Evolutionary conservation across 805 yeast genomes (phyloP).

Genomic region (Starmera dryadoides): DNA sequence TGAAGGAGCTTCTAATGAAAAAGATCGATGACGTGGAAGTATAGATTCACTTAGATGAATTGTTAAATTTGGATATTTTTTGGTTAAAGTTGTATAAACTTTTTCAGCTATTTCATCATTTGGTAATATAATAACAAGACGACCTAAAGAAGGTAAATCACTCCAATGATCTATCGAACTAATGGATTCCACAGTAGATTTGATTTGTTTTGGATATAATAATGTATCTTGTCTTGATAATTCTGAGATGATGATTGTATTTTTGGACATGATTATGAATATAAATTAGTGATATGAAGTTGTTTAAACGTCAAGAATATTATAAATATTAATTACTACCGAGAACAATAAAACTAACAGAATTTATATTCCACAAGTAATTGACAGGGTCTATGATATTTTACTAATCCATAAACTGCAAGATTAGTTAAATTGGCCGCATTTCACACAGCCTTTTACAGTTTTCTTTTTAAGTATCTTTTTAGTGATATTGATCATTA

Average conservation of each 20-base stretch:
- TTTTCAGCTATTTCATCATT: constrained; percentile 18
- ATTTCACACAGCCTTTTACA: too few species aligned
- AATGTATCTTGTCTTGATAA: constrained; percentile 14
- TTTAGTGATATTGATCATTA: too few species aligned
- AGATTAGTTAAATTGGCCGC: too few species aligned
- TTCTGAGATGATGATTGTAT: constrained; percentile 17
- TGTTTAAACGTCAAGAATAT: too few species aligned
- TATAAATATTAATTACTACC: too few species aligned
- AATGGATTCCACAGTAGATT: constrained; percentile 4
- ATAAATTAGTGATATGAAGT: too few species aligned
- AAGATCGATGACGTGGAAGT: constrained; percentile 21
- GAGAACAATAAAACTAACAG: too few species aligned
- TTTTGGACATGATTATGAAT: constrained; percentile 1
- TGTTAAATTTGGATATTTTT: constrained; percentile 16
- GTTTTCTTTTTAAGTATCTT: too few species aligned
- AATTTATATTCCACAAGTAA: too few species aligned
- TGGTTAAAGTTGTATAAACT: constrained; percentile 16
- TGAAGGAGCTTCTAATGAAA: constrained; percentile 14
- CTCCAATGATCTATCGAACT: constrained; percentile 18
- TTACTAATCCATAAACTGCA: too few species aligned
- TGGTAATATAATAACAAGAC: constrained; percentile 32
- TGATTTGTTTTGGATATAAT: constrained; percentile 10
- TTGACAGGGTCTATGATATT: too few species aligned
- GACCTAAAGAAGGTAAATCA: constrained; percentile 32
- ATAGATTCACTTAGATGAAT: constrained; percentile 25